Evolutionary conservation across 768 basidiomycete species (phyloP).

Genomic region (Russula vinacea): DNA sequence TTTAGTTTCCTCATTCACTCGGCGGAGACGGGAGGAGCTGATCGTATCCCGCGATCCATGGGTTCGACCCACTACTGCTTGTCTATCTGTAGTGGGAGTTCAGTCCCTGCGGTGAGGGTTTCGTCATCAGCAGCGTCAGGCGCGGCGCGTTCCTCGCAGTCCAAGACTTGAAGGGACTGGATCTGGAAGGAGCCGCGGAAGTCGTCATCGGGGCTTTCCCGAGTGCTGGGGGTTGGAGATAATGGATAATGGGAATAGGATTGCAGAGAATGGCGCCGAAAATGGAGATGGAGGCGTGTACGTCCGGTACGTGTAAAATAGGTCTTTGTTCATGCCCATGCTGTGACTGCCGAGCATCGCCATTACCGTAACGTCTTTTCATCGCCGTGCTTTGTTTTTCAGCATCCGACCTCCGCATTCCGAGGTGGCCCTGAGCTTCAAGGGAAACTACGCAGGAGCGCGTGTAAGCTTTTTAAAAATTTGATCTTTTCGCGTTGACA

Average conservation of each 20-base stretch:
- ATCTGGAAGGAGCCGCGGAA: neutral
- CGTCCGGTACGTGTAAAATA: conserved; percentile 19
- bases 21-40: neutral
- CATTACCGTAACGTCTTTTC: neutral
- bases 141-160: conserved; percentile 9
- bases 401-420: conserved; percentile 29
- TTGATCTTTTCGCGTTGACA: no score
- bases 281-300: conserved; percentile 22
- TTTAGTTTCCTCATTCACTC: neutral
- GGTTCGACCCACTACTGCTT: neutral
- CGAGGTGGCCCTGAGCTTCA: conserved; percentile 22
- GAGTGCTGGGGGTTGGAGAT: conserved; percentile 30
- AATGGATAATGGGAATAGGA: conserved; percentile 19
- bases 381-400: neutral
- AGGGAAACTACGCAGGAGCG: conserved; percentile 21
- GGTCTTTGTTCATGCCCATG: neutral
- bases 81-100: conserved; percentile 25
- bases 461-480: conserved; percentile 14
- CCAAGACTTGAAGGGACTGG: conserved; percentile 17
- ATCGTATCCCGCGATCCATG: neutral
- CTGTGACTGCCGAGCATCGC: no score
- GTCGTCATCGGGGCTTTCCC: conserved; percentile 26
- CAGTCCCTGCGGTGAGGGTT: conserved; percentile 18
- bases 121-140: conserved; percentile 19
- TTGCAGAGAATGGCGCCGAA: conserved; percentile 10